These are phyloP conservation scores for Zizania palustris DNA, from an alignment of 202 grass and related monocot species.

Conservation along the genomic window DNA sequence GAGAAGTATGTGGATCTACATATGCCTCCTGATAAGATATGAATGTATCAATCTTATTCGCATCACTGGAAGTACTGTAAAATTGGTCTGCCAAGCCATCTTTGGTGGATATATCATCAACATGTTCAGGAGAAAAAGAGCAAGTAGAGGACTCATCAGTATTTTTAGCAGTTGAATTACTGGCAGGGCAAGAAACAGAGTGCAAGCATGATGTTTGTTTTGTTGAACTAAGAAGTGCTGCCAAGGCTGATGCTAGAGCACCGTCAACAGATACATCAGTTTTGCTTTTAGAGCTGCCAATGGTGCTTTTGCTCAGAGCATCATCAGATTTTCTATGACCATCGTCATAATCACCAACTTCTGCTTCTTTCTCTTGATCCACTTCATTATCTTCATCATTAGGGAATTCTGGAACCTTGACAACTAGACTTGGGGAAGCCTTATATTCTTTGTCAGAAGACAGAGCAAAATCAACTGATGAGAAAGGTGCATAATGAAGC, in stretches of 20 bases:
- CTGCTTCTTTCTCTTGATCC: constrained; percentile 40
- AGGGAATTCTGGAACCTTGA: constrained; percentile 67
- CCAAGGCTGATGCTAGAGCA: constrained; percentile 79
- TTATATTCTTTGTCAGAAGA: constrained; percentile 44
- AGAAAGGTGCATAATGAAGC: constrained; percentile 14
- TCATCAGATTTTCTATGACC: constrained; percentile 34
- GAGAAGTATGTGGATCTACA: constrained; percentile 31
- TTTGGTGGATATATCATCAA: constrained; percentile 34
- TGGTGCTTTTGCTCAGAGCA: constrained; percentile 29
- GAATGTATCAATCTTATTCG: constrained; percentile 21
- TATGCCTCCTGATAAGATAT: constrained; percentile 40
- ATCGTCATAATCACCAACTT: constrained; percentile 47
- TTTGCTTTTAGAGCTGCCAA: constrained; percentile 41
- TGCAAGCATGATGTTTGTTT: constrained; percentile 34
- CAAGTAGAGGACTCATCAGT: constrained; percentile 21
- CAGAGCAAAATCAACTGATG: constrained; percentile 11
- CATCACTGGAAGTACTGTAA: constrained; percentile 15
- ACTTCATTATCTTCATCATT: constrained; percentile 49
- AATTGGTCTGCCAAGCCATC: constrained; percentile 21
- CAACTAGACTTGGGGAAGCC: constrained; percentile 50
- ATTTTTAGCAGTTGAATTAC: constrained; percentile 33
- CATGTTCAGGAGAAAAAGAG: constrained; percentile 35
- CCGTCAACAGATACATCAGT: constrained; percentile 58
- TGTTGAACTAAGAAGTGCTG: constrained; percentile 60
- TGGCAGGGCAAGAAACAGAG: constrained; percentile 36